Percentiles rank a stretch among this genome's conserved stretches.
phyloP scores from a whole-genome alignment of 2,329 filamentous ascomycete genomes.

The Metarhizium anisopliae region DNA sequence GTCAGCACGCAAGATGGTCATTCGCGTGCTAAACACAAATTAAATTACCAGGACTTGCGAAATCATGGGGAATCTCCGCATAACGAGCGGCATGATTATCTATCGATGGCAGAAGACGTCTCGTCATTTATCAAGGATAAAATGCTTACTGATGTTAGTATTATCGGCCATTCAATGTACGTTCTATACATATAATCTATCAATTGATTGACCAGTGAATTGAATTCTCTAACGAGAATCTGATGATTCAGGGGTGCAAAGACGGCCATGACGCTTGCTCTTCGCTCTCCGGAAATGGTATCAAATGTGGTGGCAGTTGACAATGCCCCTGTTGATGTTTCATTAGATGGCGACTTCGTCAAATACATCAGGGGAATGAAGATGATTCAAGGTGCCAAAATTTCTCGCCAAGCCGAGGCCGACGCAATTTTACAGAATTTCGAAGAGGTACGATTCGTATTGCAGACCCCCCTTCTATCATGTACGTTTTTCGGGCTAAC shows the following conservation, averaged over 20 bases:
- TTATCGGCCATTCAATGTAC: conserved; percentile 93
- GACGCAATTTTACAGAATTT: conserved; percentile 69
- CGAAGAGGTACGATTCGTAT: conserved; percentile 46
- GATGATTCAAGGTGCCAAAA: conserved; percentile 59
- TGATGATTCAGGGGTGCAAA: conserved; percentile 66
- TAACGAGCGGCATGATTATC: conserved; percentile 66
- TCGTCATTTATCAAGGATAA: conserved; percentile 68
- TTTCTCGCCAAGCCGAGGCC: conserved; percentile 66
- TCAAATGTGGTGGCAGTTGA: conserved; percentile 74
- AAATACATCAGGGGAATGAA: conserved; percentile 81
- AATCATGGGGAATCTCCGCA: conserved; percentile 93
- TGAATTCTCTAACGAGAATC: neutral
- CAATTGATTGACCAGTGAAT: neutral
- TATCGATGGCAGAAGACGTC: conserved; percentile 74
- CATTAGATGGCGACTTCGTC: conserved; percentile 64
- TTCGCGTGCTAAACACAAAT: neutral
- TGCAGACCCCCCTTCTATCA: neutral
- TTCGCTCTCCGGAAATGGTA: conserved; percentile 59
- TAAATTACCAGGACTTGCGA: conserved; percentile 59
- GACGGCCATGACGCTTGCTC: conserved; percentile 78
- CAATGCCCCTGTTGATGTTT: conserved; percentile 80
- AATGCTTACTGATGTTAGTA: conserved; percentile 56
- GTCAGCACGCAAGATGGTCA: neutral
- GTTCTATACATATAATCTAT: conserved; percentile 12
- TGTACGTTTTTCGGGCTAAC: neutral